Evolutionary conservation across 768 basidiomycete species (phyloP), one percentile per base, ranked within the genome.

Genomic region (Tricholoma sp.): DNA sequence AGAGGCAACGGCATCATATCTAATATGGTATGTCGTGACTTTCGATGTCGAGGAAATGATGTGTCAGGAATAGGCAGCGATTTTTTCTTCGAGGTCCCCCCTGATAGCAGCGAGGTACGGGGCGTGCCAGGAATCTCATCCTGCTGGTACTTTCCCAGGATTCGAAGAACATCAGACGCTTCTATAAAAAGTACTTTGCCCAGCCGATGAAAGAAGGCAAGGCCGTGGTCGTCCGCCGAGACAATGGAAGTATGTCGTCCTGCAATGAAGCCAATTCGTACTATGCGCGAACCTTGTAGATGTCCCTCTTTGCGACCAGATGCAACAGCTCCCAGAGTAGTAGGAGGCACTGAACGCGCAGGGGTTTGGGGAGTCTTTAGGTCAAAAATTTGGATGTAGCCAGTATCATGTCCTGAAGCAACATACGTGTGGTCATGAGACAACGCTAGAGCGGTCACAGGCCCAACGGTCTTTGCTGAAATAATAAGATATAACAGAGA

Each of bases 141-240:
- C 29, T 86, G 82, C 3, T 91, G 89, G 65, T 98, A 96, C 64
- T 88, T 91, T 1, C 97, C 97, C 2, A 98, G 79, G 52, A 99
- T 91, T 15, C 97, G 86, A 45, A 98, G 80, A 33, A 91, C 92
- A 68, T 99, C 97, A 13, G 91, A 86, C 11, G 95, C 94, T 47
- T 98, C 95, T 6, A 99, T 88, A 61, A 97, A 97, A 12, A 98
- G 77, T 10, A 98, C 87, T 68, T 92, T 95, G 28, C 97, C 94
- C 4, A 99, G 75, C 54, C 89, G 91, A 71, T 98, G 95, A 67
- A 92, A 97, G 71, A 99, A 99, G 0, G 94, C 91, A 8, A 98
- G 79, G 0, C 97, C 97, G 61, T 80, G 74, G 56, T 96, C 91
- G 67, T 98, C 97, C 2, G 92, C 90, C 4, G 88, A 88, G 39